These are phyloP conservation scores for Allomyces arbusculus DNA, from an alignment of 192 early-diverging fungal genomes.

Conservation along the genomic window DNA sequence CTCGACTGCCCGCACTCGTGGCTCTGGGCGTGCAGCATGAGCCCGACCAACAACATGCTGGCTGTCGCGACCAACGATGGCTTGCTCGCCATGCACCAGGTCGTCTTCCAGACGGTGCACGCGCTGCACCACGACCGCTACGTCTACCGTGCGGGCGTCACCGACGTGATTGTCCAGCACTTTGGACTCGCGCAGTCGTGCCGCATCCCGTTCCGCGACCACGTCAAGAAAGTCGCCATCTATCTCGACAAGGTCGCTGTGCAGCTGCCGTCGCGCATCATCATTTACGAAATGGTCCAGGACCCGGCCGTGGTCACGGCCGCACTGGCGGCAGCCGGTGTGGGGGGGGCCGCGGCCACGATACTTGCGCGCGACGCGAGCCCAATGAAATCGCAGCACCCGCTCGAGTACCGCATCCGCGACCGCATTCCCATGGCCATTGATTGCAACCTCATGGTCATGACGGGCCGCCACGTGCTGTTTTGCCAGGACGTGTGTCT, in stretches of 20 bases:
- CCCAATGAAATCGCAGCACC: not conserved
- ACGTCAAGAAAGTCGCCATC: slow-evolving; percentile 35
- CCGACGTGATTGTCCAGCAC: slow-evolving; percentile 41
- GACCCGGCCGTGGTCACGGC: slow-evolving; percentile 13
- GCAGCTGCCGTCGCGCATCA: slow-evolving; percentile 28
- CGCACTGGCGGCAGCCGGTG: not conserved
- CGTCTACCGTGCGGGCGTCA: slow-evolving; percentile 34
- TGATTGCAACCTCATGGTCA: slow-evolving; percentile 34
- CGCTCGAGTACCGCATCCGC: slow-evolving; percentile 25
- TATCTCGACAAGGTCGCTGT: slow-evolving; percentile 34
- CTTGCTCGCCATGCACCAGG: slow-evolving; percentile 23
- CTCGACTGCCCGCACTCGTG: slow-evolving; percentile 24
- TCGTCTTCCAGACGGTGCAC: slow-evolving; percentile 33
- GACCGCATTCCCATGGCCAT: slow-evolving; percentile 31
- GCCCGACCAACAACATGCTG: slow-evolving; percentile 21
- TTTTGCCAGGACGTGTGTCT: slow-evolving; percentile 27
- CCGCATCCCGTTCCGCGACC: slow-evolving; percentile 35
- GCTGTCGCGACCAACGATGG: slow-evolving; percentile 36
- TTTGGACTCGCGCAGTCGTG: slow-evolving; percentile 23
- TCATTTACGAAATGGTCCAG: slow-evolving; percentile 34
- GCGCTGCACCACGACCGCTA: slow-evolving; percentile 35
- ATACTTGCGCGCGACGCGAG: slow-evolving; percentile 22
- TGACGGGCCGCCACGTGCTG: slow-evolving; percentile 31
- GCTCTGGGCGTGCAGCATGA: slow-evolving; percentile 31
- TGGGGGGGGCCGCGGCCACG: not conserved